These are phyloP conservation scores for Saccharomycopsis sp. DNA, from an alignment of 805 yeast species.

Conservation along the genomic window DNA sequence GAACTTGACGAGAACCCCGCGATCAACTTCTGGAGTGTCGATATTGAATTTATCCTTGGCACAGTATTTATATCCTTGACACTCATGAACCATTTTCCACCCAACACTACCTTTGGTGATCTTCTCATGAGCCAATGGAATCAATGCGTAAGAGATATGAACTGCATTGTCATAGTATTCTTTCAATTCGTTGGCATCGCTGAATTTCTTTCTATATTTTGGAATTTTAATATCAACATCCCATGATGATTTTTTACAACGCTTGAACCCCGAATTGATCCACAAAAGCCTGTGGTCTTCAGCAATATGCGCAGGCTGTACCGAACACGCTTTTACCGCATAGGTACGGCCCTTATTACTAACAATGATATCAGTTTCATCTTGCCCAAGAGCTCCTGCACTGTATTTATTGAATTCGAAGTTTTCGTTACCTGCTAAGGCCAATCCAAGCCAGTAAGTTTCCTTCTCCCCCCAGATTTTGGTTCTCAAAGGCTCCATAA, in stretches of 20 bases:
- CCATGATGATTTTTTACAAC: slow-evolving; percentile 36
- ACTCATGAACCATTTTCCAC: slow-evolving; percentile 46
- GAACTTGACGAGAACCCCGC: slow-evolving; percentile 8
- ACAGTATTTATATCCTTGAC: slow-evolving; percentile 54
- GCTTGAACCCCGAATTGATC: slow-evolving; percentile 52
- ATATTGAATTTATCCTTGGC: slow-evolving; percentile 49
- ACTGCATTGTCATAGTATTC: slow-evolving; percentile 9
- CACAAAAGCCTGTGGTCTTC: slow-evolving; percentile 42
- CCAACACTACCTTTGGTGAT: slow-evolving; percentile 26
- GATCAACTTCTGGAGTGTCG: not conserved
- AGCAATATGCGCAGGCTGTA: slow-evolving; percentile 52
- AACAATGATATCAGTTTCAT: slow-evolving; percentile 25
- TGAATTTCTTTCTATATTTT: slow-evolving; percentile 7
- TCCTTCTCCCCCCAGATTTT: slow-evolving; percentile 66
- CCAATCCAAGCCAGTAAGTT: slow-evolving; percentile 57
- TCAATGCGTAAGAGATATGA: slow-evolving; percentile 6
- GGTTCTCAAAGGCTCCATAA: slow-evolving; percentile 36
- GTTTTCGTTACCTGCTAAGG: slow-evolving; percentile 46
- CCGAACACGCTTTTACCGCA: slow-evolving; percentile 43
- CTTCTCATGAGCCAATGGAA: slow-evolving; percentile 12
- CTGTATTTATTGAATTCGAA: slow-evolving; percentile 43
- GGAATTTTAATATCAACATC: slow-evolving; percentile 1
- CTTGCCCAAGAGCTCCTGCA: slow-evolving; percentile 54
- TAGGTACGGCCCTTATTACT: slow-evolving; percentile 24
- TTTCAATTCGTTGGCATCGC: slow-evolving; percentile 1